Percentiles rank a stretch among this genome's conserved stretches.
Conservation (phyloP, 257 asterid species). For the Craterostigma plantagineum region DNA sequence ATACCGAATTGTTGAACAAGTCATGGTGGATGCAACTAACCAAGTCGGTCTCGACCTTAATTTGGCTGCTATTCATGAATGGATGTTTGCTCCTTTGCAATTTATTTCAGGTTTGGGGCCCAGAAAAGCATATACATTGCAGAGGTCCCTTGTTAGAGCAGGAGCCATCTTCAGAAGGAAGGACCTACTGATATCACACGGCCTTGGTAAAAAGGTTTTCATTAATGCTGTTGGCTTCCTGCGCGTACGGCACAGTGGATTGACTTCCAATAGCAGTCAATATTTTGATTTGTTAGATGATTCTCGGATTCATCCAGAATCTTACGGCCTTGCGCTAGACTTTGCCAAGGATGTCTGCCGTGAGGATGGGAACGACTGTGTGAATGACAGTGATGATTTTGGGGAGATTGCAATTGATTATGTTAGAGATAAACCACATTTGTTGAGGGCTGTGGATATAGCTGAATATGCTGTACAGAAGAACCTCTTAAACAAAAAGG, state of each 20-base stretch:
- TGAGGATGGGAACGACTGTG: slow-evolving; percentile 28
- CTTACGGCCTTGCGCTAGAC: slow-evolving; percentile 74
- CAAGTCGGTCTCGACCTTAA: slow-evolving; percentile 87
- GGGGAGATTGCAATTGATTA: slow-evolving; percentile 91
- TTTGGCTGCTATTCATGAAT: slow-evolving; percentile 62
- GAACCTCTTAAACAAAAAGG: slow-evolving; percentile 43
- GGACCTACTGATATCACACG: slow-evolving; percentile 66
- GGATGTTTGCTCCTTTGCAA: slow-evolving; percentile 91
- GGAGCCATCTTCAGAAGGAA: slow-evolving; percentile 80
- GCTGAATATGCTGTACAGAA: slow-evolving; percentile 53
- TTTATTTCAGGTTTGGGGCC: slow-evolving; percentile 94
- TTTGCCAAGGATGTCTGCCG: slow-evolving; percentile 84
- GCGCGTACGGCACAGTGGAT: slow-evolving; percentile 78
- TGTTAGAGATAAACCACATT: slow-evolving; percentile 77
- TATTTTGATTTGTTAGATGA: slow-evolving; percentile 81
- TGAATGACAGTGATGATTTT: slow-evolving; percentile 40
- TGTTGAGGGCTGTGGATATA: slow-evolving; percentile 50
- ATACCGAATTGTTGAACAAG: slow-evolving; percentile 74
- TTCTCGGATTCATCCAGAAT: slow-evolving; percentile 92
- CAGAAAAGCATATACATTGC: slow-evolving; percentile 81
- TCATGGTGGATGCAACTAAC: slow-evolving; percentile 83
- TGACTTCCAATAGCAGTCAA: slow-evolving; percentile 71
- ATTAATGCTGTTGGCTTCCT: slow-evolving; percentile 90
- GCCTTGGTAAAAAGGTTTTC: slow-evolving; percentile 81
- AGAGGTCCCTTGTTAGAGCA: slow-evolving; percentile 67